Percentiles rank a stretch among this genome's conserved stretches.
phyloP scores from a whole-genome alignment of 306 rosid species.

The Medicago truncatula region DNA sequence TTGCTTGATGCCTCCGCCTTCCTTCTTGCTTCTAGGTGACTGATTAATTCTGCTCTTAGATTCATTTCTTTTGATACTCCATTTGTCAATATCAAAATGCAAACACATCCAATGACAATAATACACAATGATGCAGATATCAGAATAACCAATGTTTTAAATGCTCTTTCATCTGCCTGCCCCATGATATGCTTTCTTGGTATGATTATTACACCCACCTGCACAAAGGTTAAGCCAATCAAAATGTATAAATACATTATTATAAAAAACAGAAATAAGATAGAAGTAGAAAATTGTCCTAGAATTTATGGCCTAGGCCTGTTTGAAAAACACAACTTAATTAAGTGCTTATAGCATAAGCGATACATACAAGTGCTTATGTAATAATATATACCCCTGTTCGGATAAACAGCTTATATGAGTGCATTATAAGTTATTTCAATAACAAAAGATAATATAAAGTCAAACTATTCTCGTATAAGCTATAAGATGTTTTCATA shows the following conservation, averaged over 20 bases:
- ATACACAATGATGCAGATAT: slow-evolving; percentile 93
- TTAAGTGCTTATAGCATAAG: too few species aligned
- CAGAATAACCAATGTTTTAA: slow-evolving; percentile 86
- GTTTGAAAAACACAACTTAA: too few species aligned
- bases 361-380: too few species aligned
- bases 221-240: slow-evolving; percentile 44
- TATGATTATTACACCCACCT: slow-evolving; percentile 96
- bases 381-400: too few species aligned
- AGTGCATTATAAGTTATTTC: too few species aligned
- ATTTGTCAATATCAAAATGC: slow-evolving; percentile 90
- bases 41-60: slow-evolving; percentile 90
- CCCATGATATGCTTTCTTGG: slow-evolving; percentile 97
- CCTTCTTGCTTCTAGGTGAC: slow-evolving; percentile 97
- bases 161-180: slow-evolving; percentile 89
- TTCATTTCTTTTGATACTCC: slow-evolving; percentile 99
- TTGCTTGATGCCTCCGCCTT: slow-evolving; percentile 98
- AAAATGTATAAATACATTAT: neutral
- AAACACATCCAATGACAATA: slow-evolving; percentile 87
- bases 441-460: too few species aligned
- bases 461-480: too few species aligned
- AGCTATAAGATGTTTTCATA: too few species aligned
- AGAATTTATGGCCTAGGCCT: neutral
- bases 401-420: too few species aligned
- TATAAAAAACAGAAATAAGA: neutral
- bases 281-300: too few species aligned